Percentiles rank a stretch among this genome's conserved stretches.
Evolutionary conservation across 2,329 filamentous ascomycete species (phyloP).

Genomic region (Colletotrichum chlorophyti): DNA sequence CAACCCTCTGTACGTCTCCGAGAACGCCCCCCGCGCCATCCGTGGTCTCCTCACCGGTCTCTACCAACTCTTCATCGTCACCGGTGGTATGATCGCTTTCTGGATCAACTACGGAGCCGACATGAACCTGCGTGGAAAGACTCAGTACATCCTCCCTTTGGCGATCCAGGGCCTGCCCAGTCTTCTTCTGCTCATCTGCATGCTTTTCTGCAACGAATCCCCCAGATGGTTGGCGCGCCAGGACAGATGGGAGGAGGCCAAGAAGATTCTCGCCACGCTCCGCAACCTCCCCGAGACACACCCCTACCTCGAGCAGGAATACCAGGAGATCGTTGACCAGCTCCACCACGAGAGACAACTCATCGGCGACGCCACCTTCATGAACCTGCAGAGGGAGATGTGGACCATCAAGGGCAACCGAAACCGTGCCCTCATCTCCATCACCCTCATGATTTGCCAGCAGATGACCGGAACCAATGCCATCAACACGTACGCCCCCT

Average conservation of each 20-base stretch:
- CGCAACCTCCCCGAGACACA: slow-evolving; percentile 60
- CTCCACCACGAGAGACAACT: slow-evolving; percentile 64
- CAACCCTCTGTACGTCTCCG: slow-evolving; percentile 53
- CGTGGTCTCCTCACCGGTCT: slow-evolving; percentile 51
- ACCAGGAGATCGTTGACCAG: slow-evolving; percentile 60
- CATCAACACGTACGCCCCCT: slow-evolving; percentile 47
- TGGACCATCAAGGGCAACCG: slow-evolving; percentile 63
- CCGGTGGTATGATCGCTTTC: slow-evolving; percentile 49
- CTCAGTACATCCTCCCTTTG: slow-evolving; percentile 54
- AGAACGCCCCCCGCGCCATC: slow-evolving; percentile 51
- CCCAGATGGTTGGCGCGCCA: slow-evolving; percentile 70
- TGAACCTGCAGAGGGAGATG: slow-evolving; percentile 66
- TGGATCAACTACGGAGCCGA: slow-evolving; percentile 59
- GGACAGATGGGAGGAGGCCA: slow-evolving; percentile 70
- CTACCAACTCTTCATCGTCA: slow-evolving; percentile 55
- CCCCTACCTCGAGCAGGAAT: slow-evolving; percentile 62
- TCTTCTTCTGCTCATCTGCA: slow-evolving; percentile 62
- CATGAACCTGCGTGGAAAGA: slow-evolving; percentile 40
- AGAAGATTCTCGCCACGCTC: slow-evolving; percentile 58
- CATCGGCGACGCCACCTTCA: slow-evolving; percentile 49
- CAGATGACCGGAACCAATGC: slow-evolving; percentile 63
- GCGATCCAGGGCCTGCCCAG: slow-evolving; percentile 70
- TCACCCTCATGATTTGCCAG: slow-evolving; percentile 65
- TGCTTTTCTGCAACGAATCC: slow-evolving; percentile 69
- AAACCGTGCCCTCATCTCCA: slow-evolving; percentile 64